Evolutionary conservation across 805 yeast genomes (phyloP), one percentile per base, ranked within the genome.

Genomic region (Jamesozyma hellenica): DNA sequence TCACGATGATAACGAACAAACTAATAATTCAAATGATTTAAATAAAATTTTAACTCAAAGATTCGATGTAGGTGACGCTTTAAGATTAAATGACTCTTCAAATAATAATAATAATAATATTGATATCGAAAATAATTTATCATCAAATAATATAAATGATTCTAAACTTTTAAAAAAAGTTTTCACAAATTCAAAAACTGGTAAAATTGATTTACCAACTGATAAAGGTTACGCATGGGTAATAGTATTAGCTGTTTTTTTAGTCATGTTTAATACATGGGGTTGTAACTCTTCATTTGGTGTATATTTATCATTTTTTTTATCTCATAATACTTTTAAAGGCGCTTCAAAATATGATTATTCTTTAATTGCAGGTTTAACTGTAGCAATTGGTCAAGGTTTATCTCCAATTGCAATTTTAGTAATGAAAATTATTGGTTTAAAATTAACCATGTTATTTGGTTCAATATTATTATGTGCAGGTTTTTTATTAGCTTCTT

Each of bases 221-320:
- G 88, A 81, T 55, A 79, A 77, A 33, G 86, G 86, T 2, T 70
- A 74, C 41, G 85, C 82, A 2, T 77, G 85, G 82, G 75, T 79
- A 0, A 66, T 78, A 16, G 70, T 73, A 12, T 43, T 71, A 13
- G 74, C 77, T 12, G 68, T 73, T 3, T 61, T 67, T 23, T 38
- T 75, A 4, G 60, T 75, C 31, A 74, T 75, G 55, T 71, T 76
- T 46, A 65, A 72, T 29, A 72, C 84, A 0, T 82, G 90, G 88
- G 92, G 92, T 13, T 71, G 81, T 46, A 80, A 80, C 46, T 58
- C 63, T 6, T 81, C 79, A 3, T 82, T 69, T 52, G 80, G 85
- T 23, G 70, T 82, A 4, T 79, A 76, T 47, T 61, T 81, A 19
- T 68, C 81, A 1, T 68, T 66, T 45, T 82, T 78, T 51, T 46